Percentiles rank a stretch among this genome's conserved stretches.
phyloP scores from a whole-genome alignment of 2,329 filamentous ascomycete genomes.

The Fusarium camptoceras region DNA sequence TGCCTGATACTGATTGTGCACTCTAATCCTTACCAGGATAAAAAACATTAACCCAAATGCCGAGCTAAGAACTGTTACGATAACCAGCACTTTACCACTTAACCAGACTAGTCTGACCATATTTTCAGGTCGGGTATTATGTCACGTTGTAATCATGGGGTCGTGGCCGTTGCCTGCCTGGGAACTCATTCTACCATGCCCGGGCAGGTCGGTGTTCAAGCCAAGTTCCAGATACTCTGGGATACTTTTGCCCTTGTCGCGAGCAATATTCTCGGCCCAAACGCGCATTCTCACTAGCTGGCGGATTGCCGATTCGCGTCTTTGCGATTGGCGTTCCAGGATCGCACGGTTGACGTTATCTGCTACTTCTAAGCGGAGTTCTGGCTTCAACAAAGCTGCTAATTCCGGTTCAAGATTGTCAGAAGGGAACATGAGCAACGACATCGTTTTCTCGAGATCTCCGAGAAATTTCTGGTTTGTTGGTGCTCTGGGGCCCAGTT shows the following conservation, averaged over 20 bases:
- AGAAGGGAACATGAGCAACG: conserved; percentile 87
- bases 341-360: conserved; percentile 91
- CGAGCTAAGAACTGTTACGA: conserved; percentile 23
- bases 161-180: conserved; percentile 58
- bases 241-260: conserved; percentile 49
- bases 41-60: conserved; percentile 40
- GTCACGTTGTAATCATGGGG: conserved; percentile 64
- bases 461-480: conserved; percentile 83
- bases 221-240: conserved; percentile 54
- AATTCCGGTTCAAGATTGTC: conserved; percentile 82
- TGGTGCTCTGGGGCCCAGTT: conserved; percentile 88
- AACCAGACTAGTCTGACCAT: conserved; percentile 29
- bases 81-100: conserved; percentile 24
- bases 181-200: conserved; percentile 38
- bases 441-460: conserved; percentile 93
- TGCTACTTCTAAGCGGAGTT: conserved; percentile 85
- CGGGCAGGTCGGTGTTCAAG: conserved; percentile 53
- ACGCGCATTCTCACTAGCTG: conserved; percentile 83
- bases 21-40: conserved; percentile 32
- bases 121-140: conserved; percentile 12
- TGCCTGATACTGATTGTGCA: conserved; percentile 21
- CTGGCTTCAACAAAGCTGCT: conserved; percentile 80
- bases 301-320: conserved; percentile 83
- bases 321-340: conserved; percentile 75
- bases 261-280: conserved; percentile 81